Conservation (phyloP, 148 eudicot genomes). For the Chenopodium berlandieri region DNA sequence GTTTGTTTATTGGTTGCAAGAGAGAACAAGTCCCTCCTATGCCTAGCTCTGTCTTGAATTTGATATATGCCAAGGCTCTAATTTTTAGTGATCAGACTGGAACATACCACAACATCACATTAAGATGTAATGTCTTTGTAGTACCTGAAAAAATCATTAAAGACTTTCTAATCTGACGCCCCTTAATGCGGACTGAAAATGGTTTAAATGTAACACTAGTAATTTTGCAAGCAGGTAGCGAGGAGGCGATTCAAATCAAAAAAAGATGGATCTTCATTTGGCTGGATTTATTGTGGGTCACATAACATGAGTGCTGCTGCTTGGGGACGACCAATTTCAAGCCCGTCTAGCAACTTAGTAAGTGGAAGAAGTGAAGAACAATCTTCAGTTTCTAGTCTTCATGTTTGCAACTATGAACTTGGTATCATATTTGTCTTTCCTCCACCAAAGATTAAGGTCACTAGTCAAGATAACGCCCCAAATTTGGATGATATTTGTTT, state of each 20-base stretch:
- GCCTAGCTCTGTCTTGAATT: background rate
- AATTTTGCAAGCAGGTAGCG: conserved; percentile 58
- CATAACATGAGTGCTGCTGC: conserved; percentile 96
- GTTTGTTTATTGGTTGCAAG: background rate
- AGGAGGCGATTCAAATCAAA: conserved; percentile 69
- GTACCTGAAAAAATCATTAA: background rate
- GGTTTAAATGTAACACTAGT: background rate
- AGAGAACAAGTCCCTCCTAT: background rate
- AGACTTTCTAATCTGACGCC: background rate
- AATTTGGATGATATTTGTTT: conserved; percentile 61
- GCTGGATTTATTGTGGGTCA: conserved; percentile 89
- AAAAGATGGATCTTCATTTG: conserved; percentile 53
- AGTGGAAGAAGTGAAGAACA: conserved; percentile 31
- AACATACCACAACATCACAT: background rate
- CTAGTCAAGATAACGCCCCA: conserved; percentile 7
- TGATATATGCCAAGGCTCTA: background rate
- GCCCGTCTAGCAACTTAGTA: conserved; percentile 15
- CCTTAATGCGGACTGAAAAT: background rate
- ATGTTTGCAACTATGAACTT: conserved; percentile 84
- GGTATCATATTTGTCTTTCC: conserved; percentile 73
- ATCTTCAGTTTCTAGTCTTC: conserved; percentile 54
- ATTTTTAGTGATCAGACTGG: background rate
- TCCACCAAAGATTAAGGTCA: conserved; percentile 37
- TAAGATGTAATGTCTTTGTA: background rate
- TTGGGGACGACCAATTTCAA: conserved; percentile 72